Evolutionary conservation across 441 rosid genomes (phyloP), one percentile per base, ranked within the genome.

Genomic region (Gossypium gossypioides): DNA sequence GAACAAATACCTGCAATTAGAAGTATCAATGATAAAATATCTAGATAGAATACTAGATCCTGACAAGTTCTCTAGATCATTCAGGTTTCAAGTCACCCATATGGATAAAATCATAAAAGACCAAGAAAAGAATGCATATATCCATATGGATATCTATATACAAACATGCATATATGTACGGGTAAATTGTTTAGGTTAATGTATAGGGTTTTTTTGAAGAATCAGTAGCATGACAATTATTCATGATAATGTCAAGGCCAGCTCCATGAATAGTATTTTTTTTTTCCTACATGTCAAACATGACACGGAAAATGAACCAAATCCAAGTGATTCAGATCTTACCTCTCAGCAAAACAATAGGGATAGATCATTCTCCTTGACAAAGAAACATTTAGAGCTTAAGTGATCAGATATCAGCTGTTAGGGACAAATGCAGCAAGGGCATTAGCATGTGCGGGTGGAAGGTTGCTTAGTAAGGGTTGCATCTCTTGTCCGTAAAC

Each of bases 401-500:
- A 24, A 73, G 19, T 34, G 54, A 63, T 32, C 16, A 54, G 42
- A 63, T 46, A 48, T 88, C 84, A 91, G 77, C 87, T 76, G 65
- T 77, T 78, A 2, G 94, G 83, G 74, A 91, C 89, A 81, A 87
- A 88, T 32, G 89, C 81, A 76, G 97, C 91, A 19, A 96, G 80
- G 60, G 87, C 97, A 76, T 86, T 90, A 24, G 99, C 97, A 75
- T 89, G 96, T 63, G 88, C 80, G 3, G 96, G 93, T 0, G 99
- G 83, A 56, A 96, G 81, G 81, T 57, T 82, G 80, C 90, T 86
- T 67, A 96, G 67, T 40, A 93, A 62, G 8, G 94, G 97, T 66
- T 93, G 94, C 89, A 96, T 88, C 89, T 93, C 97, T 71, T 89
- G 84, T 19, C 98, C 97, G 44, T 86, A 91, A 27, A 91, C 87